These are phyloP conservation scores for Barbarea vulgaris DNA, from an alignment of 345 rosid species.

Conservation along the genomic window DNA sequence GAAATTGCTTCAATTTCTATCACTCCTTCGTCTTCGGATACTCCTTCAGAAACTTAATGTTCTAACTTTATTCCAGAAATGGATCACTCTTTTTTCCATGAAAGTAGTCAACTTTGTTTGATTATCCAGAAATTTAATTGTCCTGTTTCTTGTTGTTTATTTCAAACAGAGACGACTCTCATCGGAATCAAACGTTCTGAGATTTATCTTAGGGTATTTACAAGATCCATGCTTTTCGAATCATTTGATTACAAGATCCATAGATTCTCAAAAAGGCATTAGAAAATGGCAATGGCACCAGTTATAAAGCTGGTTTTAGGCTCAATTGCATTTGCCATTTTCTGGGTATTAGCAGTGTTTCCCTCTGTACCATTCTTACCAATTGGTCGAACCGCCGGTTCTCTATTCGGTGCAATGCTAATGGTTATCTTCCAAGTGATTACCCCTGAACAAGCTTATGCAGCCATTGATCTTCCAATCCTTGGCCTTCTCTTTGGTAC, in stretches of 20 bases:
- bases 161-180: not conserved
- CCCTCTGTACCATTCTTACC: slow-evolving; percentile 79
- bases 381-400: slow-evolving; percentile 88
- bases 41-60: not conserved
- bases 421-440: slow-evolving; percentile 80
- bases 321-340: slow-evolving; percentile 63
- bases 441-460: slow-evolving; percentile 74
- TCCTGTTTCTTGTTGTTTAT: not conserved
- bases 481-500: slow-evolving; percentile 91
- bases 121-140: not conserved
- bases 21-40: not conserved
- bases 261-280: not conserved
- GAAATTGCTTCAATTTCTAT: not conserved
- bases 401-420: slow-evolving; percentile 79
- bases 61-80: not conserved
- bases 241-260: not conserved
- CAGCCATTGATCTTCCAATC: slow-evolving; percentile 78
- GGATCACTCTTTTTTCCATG: not conserved
- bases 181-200: not conserved
- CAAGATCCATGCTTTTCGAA: not conserved
- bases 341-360: slow-evolving; percentile 88
- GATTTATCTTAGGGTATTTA: not conserved
- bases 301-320: slow-evolving; percentile 58
- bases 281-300: slow-evolving; percentile 66
- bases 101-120: not conserved